Evolutionary conservation across 2,329 filamentous ascomycete genomes (phyloP).

Genomic region (Colletotrichum echinochloae): DNA sequence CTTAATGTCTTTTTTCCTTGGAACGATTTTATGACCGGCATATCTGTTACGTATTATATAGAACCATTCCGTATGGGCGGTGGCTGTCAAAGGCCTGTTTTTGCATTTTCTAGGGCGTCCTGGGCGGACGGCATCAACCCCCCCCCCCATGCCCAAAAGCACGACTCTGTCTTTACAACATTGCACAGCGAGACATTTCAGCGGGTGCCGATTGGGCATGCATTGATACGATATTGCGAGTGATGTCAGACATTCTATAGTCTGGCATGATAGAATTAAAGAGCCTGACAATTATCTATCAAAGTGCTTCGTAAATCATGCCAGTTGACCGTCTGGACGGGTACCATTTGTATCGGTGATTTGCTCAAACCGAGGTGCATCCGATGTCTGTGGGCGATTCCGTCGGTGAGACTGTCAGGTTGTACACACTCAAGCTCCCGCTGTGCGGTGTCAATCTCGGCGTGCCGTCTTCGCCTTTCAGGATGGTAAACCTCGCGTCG

Average conservation of each 20-base stretch:
- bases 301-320: neutral
- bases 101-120: constrained; percentile 1
- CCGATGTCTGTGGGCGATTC: constrained; percentile 25
- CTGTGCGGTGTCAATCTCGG: constrained; percentile 28
- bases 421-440: constrained; percentile 25
- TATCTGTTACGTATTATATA: constrained; percentile 3
- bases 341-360: no score
- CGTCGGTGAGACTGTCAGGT: constrained; percentile 29
- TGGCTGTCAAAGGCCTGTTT: neutral
- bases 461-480: constrained; percentile 8
- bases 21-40: constrained; percentile 31
- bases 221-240: constrained; percentile 8
- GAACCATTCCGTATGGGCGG: neutral
- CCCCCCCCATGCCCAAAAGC: constrained; percentile 11
- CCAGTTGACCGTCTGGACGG: neutral
- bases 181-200: neutral
- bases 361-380: constrained; percentile 9
- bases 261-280: neutral
- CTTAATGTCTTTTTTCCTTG: neutral
- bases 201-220: neutral
- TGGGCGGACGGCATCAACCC: neutral
- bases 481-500: constrained; percentile 25
- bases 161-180: constrained; percentile 32
- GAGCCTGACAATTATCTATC: neutral
- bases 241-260: neutral